phyloP scores from a whole-genome alignment of 2,329 filamentous ascomycete genomes.

The Pseudogymnoascus sp. region DNA sequence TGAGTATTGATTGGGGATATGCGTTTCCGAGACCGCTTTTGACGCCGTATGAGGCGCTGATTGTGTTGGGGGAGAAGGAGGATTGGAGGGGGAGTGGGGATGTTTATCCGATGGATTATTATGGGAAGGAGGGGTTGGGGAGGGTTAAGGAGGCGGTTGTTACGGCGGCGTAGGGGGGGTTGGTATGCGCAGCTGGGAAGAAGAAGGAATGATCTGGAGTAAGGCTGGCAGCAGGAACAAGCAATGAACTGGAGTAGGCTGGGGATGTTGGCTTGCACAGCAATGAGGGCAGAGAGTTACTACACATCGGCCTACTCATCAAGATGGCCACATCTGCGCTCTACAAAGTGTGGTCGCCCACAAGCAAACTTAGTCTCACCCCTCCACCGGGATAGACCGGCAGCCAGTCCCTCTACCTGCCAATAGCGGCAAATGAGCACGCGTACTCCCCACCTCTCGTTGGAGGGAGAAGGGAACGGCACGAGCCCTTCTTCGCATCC shows the following conservation, averaged over 20 bases:
- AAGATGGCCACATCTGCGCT: not conserved
- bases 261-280: not conserved
- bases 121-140: conserved; percentile 82
- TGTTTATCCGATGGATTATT: conserved; percentile 97
- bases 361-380: not conserved
- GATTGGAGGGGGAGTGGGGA: conserved; percentile 58
- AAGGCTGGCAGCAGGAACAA: not conserved
- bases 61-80: conserved; percentile 72
- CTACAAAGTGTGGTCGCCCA: not conserved
- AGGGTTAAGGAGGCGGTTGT: conserved; percentile 31
- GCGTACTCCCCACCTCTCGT: not conserved
- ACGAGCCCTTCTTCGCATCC: not conserved
- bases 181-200: not conserved
- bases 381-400: not conserved
- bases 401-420: not conserved
- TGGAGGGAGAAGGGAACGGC: not conserved
- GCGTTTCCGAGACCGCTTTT: conserved; percentile 81
- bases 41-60: conserved; percentile 89
- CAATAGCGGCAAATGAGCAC: not conserved
- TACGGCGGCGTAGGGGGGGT: not conserved
- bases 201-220: not conserved
- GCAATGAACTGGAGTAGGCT: not conserved
- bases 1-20: conserved; percentile 99
- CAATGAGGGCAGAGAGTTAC: no score
- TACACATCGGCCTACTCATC: not conserved